These are phyloP conservation scores for Ogataea pignaliae DNA, from an alignment of 805 yeast genomes.

Conservation along the genomic window DNA sequence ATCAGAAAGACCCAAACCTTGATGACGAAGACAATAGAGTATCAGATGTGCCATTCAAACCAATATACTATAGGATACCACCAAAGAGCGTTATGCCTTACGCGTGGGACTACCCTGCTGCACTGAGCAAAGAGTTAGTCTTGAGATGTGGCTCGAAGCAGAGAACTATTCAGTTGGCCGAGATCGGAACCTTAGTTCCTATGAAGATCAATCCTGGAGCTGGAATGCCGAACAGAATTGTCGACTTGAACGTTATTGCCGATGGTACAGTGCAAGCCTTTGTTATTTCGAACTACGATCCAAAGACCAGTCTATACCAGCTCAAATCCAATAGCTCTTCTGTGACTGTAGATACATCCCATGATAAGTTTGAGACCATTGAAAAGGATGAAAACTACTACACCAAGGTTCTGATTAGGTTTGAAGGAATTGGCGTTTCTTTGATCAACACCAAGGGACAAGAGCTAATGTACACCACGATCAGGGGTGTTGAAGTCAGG, in stretches of 20 bases:
- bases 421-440: slow-evolving; percentile 87
- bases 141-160: slow-evolving; percentile 69
- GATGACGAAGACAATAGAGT: slow-evolving; percentile 61
- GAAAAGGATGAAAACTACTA: slow-evolving; percentile 51
- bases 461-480: slow-evolving; percentile 80
- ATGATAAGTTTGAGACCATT: slow-evolving; percentile 50
- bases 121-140: slow-evolving; percentile 73
- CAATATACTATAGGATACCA: slow-evolving; percentile 77
- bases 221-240: slow-evolving; percentile 41
- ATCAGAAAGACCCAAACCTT: slow-evolving; percentile 74
- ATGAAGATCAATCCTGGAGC: slow-evolving; percentile 59
- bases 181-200: slow-evolving; percentile 87
- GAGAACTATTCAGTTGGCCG: slow-evolving; percentile 80
- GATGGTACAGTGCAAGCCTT: slow-evolving; percentile 94
- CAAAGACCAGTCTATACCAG: slow-evolving; percentile 71
- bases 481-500: slow-evolving; percentile 74
- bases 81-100: slow-evolving; percentile 95
- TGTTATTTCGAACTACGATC: slow-evolving; percentile 78
- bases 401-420: slow-evolving; percentile 52
- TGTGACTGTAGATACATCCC: slow-evolving; percentile 23
- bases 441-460: slow-evolving; percentile 64
- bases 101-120: slow-evolving; percentile 97
- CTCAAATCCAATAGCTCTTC: slow-evolving; percentile 31
- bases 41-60: slow-evolving; percentile 58
- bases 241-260: slow-evolving; percentile 88